phyloP scores from a whole-genome alignment of 768 basidiomycete genomes.

The Collybia nuda region DNA sequence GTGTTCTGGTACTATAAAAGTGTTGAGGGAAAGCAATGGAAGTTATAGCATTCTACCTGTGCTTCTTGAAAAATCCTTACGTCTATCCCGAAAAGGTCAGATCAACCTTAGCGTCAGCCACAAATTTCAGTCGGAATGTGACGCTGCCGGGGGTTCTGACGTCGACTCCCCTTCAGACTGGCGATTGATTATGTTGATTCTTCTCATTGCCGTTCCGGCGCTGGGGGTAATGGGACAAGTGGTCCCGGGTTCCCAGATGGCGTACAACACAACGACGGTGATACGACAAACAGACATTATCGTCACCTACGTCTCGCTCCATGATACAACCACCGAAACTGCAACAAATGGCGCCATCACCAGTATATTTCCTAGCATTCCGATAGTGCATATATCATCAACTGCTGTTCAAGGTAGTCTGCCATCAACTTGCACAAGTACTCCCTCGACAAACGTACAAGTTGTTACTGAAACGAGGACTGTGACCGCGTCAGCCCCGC shows the following conservation, averaged over 20 bases:
- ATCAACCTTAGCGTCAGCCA: background rate
- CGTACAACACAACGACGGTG: background rate
- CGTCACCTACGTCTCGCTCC: background rate
- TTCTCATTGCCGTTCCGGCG: no score
- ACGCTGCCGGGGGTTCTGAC: no score
- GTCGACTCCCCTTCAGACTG: background rate
- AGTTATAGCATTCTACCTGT: no score
- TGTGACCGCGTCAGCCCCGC: conserved; percentile 16
- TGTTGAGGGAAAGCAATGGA: no score
- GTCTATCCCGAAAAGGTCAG: no score
- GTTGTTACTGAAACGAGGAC: conserved; percentile 23
- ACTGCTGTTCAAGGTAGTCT: background rate
- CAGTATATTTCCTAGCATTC: background rate
- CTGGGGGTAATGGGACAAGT: no score
- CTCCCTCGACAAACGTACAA: conserved; percentile 7
- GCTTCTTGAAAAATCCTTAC: no score
- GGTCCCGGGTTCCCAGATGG: background rate
- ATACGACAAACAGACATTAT: no score
- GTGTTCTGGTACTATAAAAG: no score
- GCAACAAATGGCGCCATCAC: no score
- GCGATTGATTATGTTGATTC: no score
- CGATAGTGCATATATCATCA: background rate
- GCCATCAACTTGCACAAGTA: background rate
- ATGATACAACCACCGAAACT: background rate
- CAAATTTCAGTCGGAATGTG: background rate